phyloP scores from a whole-genome alignment of 805 yeast genomes.

The Candida vaughaniae region DNA sequence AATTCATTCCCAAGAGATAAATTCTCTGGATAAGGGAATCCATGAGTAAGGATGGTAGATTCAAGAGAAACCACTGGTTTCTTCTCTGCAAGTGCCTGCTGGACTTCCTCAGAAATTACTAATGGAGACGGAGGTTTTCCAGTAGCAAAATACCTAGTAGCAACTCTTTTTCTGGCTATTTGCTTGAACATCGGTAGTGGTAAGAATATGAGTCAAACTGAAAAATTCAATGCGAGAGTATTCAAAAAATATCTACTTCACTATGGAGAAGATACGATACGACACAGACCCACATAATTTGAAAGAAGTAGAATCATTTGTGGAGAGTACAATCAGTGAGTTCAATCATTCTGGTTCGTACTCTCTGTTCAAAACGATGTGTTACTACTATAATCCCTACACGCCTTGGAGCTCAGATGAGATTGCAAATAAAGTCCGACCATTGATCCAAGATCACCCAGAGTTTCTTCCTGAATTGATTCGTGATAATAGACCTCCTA shows the following conservation, averaged over 20 bases:
- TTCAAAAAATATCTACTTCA: neutral
- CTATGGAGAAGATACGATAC: conserved; percentile 2
- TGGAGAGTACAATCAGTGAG: no score
- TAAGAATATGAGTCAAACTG: neutral
- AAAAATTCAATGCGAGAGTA: neutral
- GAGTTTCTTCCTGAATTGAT: conserved; percentile 2
- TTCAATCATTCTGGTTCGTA: no score
- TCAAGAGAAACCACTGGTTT: conserved; percentile 80
- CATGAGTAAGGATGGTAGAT: conserved; percentile 87
- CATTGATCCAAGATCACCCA: conserved; percentile 1
- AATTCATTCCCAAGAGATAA: conserved; percentile 69
- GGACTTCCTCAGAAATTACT: conserved; percentile 49
- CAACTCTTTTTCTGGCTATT: no score
- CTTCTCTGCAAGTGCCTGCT: conserved; percentile 55
- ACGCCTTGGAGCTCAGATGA: conserved; percentile 4
- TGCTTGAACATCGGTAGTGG: no score
- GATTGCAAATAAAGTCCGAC: conserved; percentile 1
- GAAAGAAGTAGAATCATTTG: no score
- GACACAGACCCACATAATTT: no score
- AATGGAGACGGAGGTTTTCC: conserved; percentile 13
- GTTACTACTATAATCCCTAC: conserved; percentile 3
- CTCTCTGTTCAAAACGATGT: neutral
- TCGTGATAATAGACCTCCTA: conserved; percentile 1
- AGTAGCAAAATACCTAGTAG: neutral
- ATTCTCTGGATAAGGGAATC: conserved; percentile 79